Evolutionary conservation across 257 asterid species (phyloP).

Genomic region (Hygrophila difformis): DNA sequence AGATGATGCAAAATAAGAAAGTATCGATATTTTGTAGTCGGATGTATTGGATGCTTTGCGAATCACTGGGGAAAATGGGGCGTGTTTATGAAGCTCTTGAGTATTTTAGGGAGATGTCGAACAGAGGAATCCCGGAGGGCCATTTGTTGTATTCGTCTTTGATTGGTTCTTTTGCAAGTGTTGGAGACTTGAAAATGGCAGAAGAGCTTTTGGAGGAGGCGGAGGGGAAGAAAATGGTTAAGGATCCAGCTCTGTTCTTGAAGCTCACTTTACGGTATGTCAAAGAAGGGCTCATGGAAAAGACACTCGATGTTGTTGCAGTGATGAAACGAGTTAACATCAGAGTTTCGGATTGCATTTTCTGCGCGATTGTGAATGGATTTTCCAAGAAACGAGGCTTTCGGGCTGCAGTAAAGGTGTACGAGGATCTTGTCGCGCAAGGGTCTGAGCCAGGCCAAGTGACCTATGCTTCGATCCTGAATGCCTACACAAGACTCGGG

Average conservation of each 20-base stretch:
- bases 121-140: conserved; percentile 33
- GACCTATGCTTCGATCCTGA: conserved; percentile 64
- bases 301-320: conserved; percentile 38
- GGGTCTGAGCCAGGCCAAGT: conserved; percentile 90
- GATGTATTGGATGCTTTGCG: conserved; percentile 50
- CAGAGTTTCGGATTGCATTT: conserved; percentile 76
- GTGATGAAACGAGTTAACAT: conserved; percentile 50
- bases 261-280: conserved; percentile 57
- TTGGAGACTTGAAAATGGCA: conserved; percentile 41
- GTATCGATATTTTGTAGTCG: conserved; percentile 4
- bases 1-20: conserved; percentile 4
- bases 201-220: conserved; percentile 75
- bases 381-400: conserved; percentile 52
- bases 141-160: conserved; percentile 57
- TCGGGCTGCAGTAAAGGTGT: conserved; percentile 35
- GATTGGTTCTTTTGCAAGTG: conserved; percentile 45
- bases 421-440: conserved; percentile 39
- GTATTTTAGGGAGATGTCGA: conserved; percentile 50
- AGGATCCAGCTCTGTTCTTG: conserved; percentile 73
- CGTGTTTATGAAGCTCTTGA: conserved; percentile 54
- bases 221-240: conserved; percentile 58
- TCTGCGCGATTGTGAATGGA: conserved; percentile 78
- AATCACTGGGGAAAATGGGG: conserved; percentile 53
- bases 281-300: conserved; percentile 55
- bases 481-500: conserved; percentile 53